These are phyloP conservation scores for Citrullus amarus DNA, from an alignment of 306 rosid species.

Conservation along the genomic window DNA sequence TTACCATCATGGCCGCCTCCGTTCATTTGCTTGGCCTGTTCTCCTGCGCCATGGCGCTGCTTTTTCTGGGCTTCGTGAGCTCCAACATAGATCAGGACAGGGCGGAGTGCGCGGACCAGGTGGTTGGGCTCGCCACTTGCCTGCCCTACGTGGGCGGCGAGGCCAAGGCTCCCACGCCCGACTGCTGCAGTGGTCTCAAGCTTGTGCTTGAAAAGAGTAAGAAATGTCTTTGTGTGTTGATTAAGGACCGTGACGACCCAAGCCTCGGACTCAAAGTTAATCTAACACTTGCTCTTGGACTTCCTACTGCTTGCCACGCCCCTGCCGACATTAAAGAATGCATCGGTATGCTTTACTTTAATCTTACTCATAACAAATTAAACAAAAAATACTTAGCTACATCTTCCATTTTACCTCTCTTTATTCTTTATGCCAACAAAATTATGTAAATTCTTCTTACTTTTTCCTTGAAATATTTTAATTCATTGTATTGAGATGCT, in stretches of 20 bases:
- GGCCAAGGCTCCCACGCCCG: slow-evolving; percentile 50
- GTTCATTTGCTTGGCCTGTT: too few species aligned
- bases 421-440: too few species aligned
- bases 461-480: too few species aligned
- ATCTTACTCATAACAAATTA: too few species aligned
- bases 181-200: slow-evolving; percentile 59
- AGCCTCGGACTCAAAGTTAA: slow-evolving; percentile 48
- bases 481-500: too few species aligned
- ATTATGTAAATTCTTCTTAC: too few species aligned
- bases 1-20: too few species aligned
- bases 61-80: slow-evolving; percentile 4
- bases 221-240: slow-evolving; percentile 57
- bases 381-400: too few species aligned
- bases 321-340: slow-evolving; percentile 40
- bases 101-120: slow-evolving; percentile 52
- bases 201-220: slow-evolving; percentile 38
- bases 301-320: slow-evolving; percentile 39
- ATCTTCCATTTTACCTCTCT: too few species aligned
- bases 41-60: neutral
- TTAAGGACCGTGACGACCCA: slow-evolving; percentile 64
- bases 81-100: slow-evolving; percentile 51
- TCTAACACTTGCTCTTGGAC: slow-evolving; percentile 38
- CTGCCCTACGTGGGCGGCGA: slow-evolving; percentile 47
- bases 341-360: slow-evolving; percentile 23
- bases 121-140: slow-evolving; percentile 39